Conservation (phyloP, 2,329 filamentous ascomycete species). For the Cytospora piceae region DNA sequence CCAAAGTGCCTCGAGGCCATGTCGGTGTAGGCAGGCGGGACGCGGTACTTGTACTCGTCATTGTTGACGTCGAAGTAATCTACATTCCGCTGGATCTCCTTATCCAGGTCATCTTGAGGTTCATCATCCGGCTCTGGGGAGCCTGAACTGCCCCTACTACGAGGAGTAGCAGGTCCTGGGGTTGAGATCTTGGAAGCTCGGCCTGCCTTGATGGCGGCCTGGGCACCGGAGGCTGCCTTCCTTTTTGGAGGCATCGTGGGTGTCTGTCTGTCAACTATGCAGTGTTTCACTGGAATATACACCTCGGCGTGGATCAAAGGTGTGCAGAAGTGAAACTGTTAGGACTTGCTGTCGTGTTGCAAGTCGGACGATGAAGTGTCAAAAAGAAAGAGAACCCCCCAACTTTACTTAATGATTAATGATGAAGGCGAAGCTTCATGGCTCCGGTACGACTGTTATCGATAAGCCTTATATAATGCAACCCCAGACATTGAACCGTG, state of each 20-base stretch:
- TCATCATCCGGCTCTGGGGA: slow-evolving; percentile 44
- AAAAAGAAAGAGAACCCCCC: background rate
- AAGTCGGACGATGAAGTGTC: background rate
- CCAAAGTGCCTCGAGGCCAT: slow-evolving; percentile 40
- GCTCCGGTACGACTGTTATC: slow-evolving; percentile 5
- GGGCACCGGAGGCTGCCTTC: slow-evolving; percentile 60
- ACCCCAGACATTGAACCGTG: slow-evolving; percentile 4
- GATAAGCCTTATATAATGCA: slow-evolving; percentile 16
- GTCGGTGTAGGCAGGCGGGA: slow-evolving; percentile 33
- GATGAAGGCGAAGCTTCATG: background rate
- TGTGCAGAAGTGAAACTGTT: background rate
- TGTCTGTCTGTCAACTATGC: background rate
- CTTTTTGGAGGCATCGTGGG: slow-evolving; percentile 69
- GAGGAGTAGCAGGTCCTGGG: slow-evolving; percentile 63
- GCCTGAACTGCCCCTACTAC: slow-evolving; percentile 48
- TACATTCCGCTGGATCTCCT: slow-evolving; percentile 61
- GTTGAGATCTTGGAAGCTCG: slow-evolving; percentile 62
- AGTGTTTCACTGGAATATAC: background rate
- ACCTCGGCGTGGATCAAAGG: background rate
- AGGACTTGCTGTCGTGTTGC: background rate
- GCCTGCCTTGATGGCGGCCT: slow-evolving; percentile 57
- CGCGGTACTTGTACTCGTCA: slow-evolving; percentile 44
- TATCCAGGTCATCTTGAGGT: slow-evolving; percentile 56
- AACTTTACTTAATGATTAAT: background rate
- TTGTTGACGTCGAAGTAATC: slow-evolving; percentile 61